Conservation (phyloP, 2,329 filamentous ascomycete genomes). For the Phoma herbarum region DNA sequence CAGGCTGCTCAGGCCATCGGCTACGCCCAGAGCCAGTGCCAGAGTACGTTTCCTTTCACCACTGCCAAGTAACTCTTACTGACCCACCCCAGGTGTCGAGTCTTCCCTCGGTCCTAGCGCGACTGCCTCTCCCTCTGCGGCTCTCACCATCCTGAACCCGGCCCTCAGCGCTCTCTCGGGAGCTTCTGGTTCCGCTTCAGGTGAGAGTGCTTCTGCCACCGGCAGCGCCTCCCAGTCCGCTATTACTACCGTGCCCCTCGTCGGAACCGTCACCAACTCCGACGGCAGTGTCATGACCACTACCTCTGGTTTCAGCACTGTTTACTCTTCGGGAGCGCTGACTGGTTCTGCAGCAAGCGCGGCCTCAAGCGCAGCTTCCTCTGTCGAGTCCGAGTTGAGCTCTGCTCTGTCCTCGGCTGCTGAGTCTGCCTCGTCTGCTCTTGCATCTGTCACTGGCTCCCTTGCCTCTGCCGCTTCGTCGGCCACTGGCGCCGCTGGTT, state of each 20-base stretch:
- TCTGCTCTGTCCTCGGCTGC: conserved; percentile 11
- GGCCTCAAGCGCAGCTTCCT: conserved; percentile 27
- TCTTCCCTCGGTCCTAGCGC: conserved; percentile 2
- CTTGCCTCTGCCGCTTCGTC: conserved; percentile 25
- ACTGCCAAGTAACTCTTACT: background rate
- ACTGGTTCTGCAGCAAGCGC: conserved; percentile 24
- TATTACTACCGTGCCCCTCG: conserved; percentile 30
- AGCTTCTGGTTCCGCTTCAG: conserved; percentile 20
- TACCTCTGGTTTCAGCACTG: conserved; percentile 38
- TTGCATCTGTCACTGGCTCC: conserved; percentile 22
- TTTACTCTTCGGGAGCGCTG: conserved; percentile 26
- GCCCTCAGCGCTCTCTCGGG: conserved; percentile 20
- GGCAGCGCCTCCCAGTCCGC: conserved; percentile 24
- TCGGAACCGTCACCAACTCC: conserved; percentile 33
- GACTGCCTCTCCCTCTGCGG: conserved; percentile 25
- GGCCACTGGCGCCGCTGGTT: conserved; percentile 24
- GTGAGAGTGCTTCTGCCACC: conserved; percentile 18
- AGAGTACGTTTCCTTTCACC: conserved; percentile 32
- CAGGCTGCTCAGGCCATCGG: conserved; percentile 43
- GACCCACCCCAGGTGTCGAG: conserved; percentile 6
- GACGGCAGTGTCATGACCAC: conserved; percentile 32
- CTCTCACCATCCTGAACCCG: conserved; percentile 36
- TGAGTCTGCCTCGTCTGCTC: conserved; percentile 25
- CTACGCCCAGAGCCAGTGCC: conserved; percentile 48
- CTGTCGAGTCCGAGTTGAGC: conserved; percentile 24